A percentile compares a stretch with the other conserved stretches of the same genome.
These are phyloP conservation scores for Erysimum cheiri DNA, from an alignment of 441 rosid genomes.

Conservation along the genomic window DNA sequence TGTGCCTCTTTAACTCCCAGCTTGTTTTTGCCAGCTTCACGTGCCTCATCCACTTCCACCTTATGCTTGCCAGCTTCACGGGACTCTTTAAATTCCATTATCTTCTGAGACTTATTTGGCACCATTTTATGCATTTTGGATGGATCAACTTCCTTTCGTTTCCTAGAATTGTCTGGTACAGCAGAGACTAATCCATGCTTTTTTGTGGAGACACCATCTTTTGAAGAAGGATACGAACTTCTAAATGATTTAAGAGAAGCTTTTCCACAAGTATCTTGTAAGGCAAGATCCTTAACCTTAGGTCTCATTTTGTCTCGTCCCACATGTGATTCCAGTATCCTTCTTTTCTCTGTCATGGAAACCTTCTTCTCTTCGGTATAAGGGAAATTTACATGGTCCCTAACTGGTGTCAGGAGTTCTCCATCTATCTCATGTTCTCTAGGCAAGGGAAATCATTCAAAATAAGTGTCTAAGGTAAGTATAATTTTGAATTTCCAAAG, in stretches of 20 bases:
- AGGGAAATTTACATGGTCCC: constrained; percentile 84
- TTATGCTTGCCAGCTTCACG: constrained; percentile 41
- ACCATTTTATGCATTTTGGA: constrained; percentile 39
- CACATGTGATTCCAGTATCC: constrained; percentile 44
- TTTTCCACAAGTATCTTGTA: constrained; percentile 46
- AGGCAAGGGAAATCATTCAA: constrained; percentile 34
- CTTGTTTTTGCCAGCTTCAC: constrained; percentile 36
- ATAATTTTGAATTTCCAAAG: constrained; percentile 22
- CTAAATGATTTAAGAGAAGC: constrained; percentile 43
- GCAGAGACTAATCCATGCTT: constrained; percentile 48
- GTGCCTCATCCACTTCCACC: constrained; percentile 44
- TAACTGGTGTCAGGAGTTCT: constrained; percentile 71
- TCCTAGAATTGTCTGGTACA: constrained; percentile 47
- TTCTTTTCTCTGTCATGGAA: constrained; percentile 43
- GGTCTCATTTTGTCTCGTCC: constrained; percentile 46
- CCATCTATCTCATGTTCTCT: constrained; percentile 83
- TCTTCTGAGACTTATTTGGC: constrained; percentile 45
- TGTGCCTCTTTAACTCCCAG: constrained; percentile 46
- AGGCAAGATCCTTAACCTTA: constrained; percentile 46
- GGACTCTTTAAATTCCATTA: constrained; percentile 46
- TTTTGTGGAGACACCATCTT: constrained; percentile 46
- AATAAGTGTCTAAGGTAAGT: constrained; percentile 35
- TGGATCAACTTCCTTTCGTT: constrained; percentile 50
- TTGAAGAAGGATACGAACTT: constrained; percentile 43
- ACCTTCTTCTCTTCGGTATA: constrained; percentile 47